Base-by-base conservation (phyloP, 805 yeast species). In the Debaryomyces castellii region DNA sequence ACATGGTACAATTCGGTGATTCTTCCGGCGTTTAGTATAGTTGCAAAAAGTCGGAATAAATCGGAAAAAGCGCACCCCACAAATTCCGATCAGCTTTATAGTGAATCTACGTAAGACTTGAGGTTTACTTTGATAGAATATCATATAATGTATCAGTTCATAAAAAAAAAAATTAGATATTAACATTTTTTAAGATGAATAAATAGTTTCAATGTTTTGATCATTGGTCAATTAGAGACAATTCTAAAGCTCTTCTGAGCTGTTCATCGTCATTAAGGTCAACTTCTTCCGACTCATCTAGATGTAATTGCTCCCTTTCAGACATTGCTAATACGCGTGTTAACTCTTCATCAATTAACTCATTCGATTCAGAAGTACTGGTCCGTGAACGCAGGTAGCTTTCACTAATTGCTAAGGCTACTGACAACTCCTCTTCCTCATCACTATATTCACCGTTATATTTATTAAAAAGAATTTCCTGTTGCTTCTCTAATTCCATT, bases 361-460 rank as follows among this genome's bases (percentile, higher is more conserved):
- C 47, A 4, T 47, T 51, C n/a, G 23, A 25, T 11, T 30, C 39
- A 8, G 40, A 38, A 18, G 25, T 36, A 23, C 42, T 46, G 28
- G 12, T 16, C 24, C 20, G 22, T 7, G 24, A 35, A 20, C 50
- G 47, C 20, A 42, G 49, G 25, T 42, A 48, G 45, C 71, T 66
- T 51, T 60, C 54, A 43, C 71, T 66, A 50, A 77, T 47, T 3
- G 80, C 79, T 38, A 76, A 44, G 1, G 78, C 79, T 53, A 73
- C 54, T 21, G 66, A 62, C 22, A 71, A 50, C 45, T 71, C 74
- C 23, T 73, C 78, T 5, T 71, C 71, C 42, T 70, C 74, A 4
- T 57, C 59, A 17, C 49, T 52, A 12, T 56, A 53, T 2, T 57
- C 57, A 2, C 83, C 84, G 53, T 79, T 79, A 54, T 69, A 79